phyloP scores from a whole-genome alignment of 306 rosid genomes.

The Vicia faba region DNA sequence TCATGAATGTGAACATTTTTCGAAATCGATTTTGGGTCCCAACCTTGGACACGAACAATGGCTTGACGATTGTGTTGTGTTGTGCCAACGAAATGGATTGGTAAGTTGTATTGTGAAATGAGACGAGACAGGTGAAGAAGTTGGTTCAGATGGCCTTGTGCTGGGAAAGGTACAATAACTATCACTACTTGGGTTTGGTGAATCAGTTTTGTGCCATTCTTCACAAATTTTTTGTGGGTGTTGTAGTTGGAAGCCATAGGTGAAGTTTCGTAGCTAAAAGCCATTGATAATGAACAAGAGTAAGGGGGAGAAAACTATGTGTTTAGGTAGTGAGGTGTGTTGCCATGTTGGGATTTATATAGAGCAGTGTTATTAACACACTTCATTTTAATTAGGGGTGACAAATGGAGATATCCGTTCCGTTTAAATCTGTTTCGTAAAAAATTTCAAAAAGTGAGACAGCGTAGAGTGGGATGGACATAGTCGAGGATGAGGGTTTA shows the following conservation, averaged over 20 bases:
- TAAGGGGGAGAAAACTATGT: neutral
- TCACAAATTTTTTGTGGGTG: conserved; percentile 24
- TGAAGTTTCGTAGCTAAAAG: conserved; percentile 32
- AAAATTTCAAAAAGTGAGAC: too few relatives aligned
- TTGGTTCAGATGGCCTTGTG: conserved; percentile 89
- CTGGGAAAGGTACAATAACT: conserved; percentile 69
- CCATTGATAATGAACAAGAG: conserved; percentile 13
- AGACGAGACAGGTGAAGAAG: conserved; percentile 80
- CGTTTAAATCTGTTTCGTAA: too few relatives aligned
- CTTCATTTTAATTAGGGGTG: too few relatives aligned
- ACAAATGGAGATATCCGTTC: too few relatives aligned
- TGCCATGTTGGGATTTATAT: conserved; percentile 9
- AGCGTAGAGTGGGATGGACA: too few relatives aligned
- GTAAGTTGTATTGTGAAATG: conserved; percentile 46
- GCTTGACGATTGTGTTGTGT: conserved; percentile 64
- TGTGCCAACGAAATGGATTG: conserved; percentile 64
- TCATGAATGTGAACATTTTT: conserved; percentile 56
- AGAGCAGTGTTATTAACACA: too few relatives aligned
- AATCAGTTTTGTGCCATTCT: conserved; percentile 16
- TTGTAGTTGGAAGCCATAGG: conserved; percentile 40
- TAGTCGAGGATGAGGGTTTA: too few relatives aligned
- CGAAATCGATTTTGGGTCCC: conserved; percentile 44
- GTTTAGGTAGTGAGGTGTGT: neutral
- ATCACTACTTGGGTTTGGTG: conserved; percentile 44
- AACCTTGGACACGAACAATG: conserved; percentile 53